Percentiles rank a stretch among this genome's conserved stretches.
Conservation (phyloP, 108 stramenopile species). For the Nitzschia putrida region DNA sequence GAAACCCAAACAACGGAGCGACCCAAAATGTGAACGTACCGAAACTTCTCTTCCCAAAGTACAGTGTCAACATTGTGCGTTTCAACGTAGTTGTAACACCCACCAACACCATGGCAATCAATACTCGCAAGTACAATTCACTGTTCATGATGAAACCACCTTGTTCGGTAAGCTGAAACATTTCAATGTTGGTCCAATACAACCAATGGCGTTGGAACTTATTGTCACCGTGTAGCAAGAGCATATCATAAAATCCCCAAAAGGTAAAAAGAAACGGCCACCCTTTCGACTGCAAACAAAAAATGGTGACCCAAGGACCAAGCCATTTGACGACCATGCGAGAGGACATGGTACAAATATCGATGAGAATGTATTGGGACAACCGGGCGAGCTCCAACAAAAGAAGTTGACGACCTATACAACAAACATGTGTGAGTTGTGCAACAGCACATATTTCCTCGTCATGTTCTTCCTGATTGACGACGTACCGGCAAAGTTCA, state of each 20-base stretch:
- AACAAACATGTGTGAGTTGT: not conserved
- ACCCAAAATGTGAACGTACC: constrained; percentile 10
- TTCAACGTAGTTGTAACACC: constrained; percentile 66
- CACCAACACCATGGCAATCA: constrained; percentile 61
- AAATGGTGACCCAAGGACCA: constrained; percentile 74
- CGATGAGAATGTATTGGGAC: constrained; percentile 59
- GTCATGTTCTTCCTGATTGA: not conserved
- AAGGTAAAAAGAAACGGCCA: constrained; percentile 66
- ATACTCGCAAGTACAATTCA: constrained; percentile 56
- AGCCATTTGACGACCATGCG: constrained; percentile 40
- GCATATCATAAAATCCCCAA: constrained; percentile 66
- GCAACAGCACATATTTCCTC: no score
- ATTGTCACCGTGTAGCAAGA: constrained; percentile 57
- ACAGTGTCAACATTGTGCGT: constrained; percentile 63
- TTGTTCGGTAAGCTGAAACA: constrained; percentile 48
- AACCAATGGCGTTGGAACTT: constrained; percentile 59
- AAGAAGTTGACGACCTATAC: constrained; percentile 50
- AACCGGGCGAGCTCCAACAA: constrained; percentile 55
- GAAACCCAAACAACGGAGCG: constrained; percentile 32
- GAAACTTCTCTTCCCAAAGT: constrained; percentile 56
- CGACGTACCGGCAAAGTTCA: constrained; percentile 52
- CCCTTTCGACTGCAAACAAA: constrained; percentile 69
- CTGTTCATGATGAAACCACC: constrained; percentile 40
- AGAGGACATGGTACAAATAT: constrained; percentile 40
- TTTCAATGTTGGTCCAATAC: constrained; percentile 39